A percentile compares a stretch with the other conserved stretches of the same genome.
Evolutionary conservation across 306 rosid genomes (phyloP).

Genomic region (Malus asiatica): DNA sequence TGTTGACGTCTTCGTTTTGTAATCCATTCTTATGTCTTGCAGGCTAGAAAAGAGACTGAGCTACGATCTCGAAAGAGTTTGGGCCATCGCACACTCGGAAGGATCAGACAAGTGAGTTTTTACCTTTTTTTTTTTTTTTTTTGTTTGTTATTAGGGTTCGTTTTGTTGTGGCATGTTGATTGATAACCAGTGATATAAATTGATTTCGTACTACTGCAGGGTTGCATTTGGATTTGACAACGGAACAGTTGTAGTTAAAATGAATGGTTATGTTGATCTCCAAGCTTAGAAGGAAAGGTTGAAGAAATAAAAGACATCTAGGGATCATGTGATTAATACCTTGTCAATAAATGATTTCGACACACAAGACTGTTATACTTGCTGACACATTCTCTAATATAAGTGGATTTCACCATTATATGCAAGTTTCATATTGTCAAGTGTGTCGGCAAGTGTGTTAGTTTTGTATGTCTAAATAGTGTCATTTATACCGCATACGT

Average conservation of each 20-base stretch:
- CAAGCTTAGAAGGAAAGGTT: neutral
- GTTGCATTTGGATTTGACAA: slow-evolving; percentile 9
- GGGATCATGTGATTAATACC: neutral
- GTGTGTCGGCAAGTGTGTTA: too few species aligned
- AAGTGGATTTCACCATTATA: too few species aligned
- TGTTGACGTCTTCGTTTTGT: neutral
- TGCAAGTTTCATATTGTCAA: too few species aligned
- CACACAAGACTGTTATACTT: too few species aligned
- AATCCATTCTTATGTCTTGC: neutral
- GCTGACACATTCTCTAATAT: too few species aligned
- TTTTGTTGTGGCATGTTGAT: too few species aligned
- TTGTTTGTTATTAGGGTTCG: neutral
- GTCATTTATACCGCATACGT: too few species aligned
- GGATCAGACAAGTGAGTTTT: slow-evolving; percentile 39
- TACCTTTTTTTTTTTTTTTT: neutral
- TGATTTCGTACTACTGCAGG: neutral
- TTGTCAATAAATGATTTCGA: too few species aligned
- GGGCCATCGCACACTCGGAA: slow-evolving; percentile 41
- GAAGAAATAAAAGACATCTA: neutral
- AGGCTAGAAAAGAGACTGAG: slow-evolving; percentile 37
- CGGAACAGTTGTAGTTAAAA: neutral
- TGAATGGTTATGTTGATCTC: neutral
- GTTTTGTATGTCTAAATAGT: too few species aligned
- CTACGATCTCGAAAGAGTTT: slow-evolving; percentile 53
- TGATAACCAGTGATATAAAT: too few species aligned